Percentiles rank a stretch among this genome's conserved stretches.
Evolutionary conservation across 495 filamentous ascomycete genomes (phyloP).

Genomic region (Daldinia loculata): DNA sequence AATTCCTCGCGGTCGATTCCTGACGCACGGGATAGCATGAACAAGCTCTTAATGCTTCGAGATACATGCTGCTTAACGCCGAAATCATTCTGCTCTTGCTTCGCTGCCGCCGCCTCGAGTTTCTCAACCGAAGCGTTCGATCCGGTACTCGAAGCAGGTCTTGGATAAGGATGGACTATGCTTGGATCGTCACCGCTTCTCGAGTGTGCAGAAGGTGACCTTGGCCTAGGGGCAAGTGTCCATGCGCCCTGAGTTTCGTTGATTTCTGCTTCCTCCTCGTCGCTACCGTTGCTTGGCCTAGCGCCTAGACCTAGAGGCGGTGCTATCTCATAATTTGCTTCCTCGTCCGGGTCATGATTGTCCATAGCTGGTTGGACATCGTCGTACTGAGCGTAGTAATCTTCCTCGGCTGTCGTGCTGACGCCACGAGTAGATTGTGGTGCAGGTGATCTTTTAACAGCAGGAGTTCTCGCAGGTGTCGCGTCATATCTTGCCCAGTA

Average conservation of each 20-base stretch:
- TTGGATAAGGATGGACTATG: conserved; percentile 54
- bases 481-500: conserved; percentile 97
- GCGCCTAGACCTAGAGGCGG: conserved; percentile 49
- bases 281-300: conserved; percentile 33
- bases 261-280: conserved; percentile 39
- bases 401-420: conserved; percentile 65
- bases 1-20: conserved; percentile 89
- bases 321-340: conserved; percentile 48
- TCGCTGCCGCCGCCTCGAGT: conserved; percentile 71
- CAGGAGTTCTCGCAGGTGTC: conserved; percentile 80
- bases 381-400: conserved; percentile 88
- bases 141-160: conserved; percentile 62
- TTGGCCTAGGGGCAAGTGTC: conserved; percentile 52
- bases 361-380: conserved; percentile 92
- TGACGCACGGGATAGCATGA: conserved; percentile 76
- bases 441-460: conserved; percentile 67
- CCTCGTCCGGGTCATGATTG: conserved; percentile 80
- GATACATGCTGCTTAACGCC: conserved; percentile 90
- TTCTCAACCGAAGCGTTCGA: conserved; percentile 68
- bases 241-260: conserved; percentile 45
- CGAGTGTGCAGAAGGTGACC: conserved; percentile 50
- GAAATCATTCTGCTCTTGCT: conserved; percentile 73
- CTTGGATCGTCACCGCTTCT: conserved; percentile 39
- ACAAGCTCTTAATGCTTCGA: conserved; percentile 88
- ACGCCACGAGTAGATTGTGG: conserved; percentile 52